phyloP scores from a whole-genome alignment of 768 basidiomycete genomes.

The Phaeotremella fagi region DNA sequence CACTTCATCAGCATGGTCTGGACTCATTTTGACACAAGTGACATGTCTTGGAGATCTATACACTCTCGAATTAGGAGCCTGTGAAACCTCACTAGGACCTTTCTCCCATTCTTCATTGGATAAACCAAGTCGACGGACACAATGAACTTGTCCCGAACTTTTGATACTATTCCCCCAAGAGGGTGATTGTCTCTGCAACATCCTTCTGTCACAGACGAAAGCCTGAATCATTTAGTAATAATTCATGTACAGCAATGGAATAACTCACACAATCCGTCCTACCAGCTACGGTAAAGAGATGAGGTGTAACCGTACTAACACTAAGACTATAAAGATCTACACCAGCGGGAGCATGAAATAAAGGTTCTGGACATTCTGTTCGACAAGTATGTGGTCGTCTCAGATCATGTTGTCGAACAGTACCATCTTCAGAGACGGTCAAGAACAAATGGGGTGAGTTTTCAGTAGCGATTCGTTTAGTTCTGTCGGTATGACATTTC shows the following conservation, averaged over 20 bases:
- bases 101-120: slow-evolving; percentile 33
- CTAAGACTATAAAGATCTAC: slow-evolving; percentile 68
- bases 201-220: slow-evolving; percentile 76
- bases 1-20: slow-evolving; percentile 43
- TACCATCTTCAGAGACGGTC: slow-evolving; percentile 62
- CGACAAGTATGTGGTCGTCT: slow-evolving; percentile 65
- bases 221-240: slow-evolving; percentile 52
- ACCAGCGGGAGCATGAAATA: slow-evolving; percentile 57
- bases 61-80: too few relatives aligned
- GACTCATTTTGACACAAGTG: slow-evolving; percentile 47
- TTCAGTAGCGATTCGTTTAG: slow-evolving; percentile 68
- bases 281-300: slow-evolving; percentile 80
- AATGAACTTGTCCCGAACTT: slow-evolving; percentile 60
- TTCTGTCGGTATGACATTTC: slow-evolving; percentile 64
- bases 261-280: slow-evolving; percentile 66
- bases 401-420: slow-evolving; percentile 82
- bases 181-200: slow-evolving; percentile 59
- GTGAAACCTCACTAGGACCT: neutral
- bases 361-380: slow-evolving; percentile 62
- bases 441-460: slow-evolving; percentile 37
- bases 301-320: slow-evolving; percentile 70
- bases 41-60: slow-evolving; percentile 32
- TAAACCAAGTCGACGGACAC: slow-evolving; percentile 74
- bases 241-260: neutral
- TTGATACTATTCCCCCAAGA: slow-evolving; percentile 66